Evolutionary conservation across 345 rosid genomes (phyloP), one percentile per base, ranked within the genome.

Genomic region (Excoecaria cochinchinensis): DNA sequence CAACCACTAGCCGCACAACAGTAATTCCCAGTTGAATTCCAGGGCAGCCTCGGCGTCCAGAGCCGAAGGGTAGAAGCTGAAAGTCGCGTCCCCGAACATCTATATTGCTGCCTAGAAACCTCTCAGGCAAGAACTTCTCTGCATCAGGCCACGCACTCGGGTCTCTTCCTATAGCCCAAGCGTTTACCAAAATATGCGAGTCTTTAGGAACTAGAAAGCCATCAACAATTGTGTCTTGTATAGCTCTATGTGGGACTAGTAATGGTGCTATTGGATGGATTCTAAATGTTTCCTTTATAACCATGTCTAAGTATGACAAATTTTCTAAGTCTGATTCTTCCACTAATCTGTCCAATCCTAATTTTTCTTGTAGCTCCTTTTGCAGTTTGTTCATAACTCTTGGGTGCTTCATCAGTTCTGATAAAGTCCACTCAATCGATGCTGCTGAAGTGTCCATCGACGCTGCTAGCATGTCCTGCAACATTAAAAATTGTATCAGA

Each of bases 131-230:
- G 48, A 88, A 86, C 62, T 76, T 69, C 44, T 85, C 83, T 7
- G 85, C 74, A 15, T 84, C 82, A 3, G 58, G 22, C 89, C 84
- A 88, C 6, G 53, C 82, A 0, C 42, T 65, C 0, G 81, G 76
- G 63, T 85, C 90, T 40, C 89, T 70, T 12, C 90, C 88, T 6
- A 88, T 88, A 3, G 87, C 74, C 85, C 85, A 82, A 1, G 3
- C 21, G 10, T 86, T 88, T 47, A 89, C 52, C 2, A 86, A 12
- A 2, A 88, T 16, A 3, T 68, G 79, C 0, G 91, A 82, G 4
- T 79, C 76, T 38, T 69, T 52, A 0, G 91, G 88, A 17, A 85
- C 77, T 59, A 78, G 62, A 56, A 62, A 81, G 12, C 85, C 87
- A 6, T 77, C 40, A 1, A 89, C 46, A 0, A 25, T 82, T 79